Conservation (phyloP, 805 yeast genomes). For the Starmerella floris region DNA sequence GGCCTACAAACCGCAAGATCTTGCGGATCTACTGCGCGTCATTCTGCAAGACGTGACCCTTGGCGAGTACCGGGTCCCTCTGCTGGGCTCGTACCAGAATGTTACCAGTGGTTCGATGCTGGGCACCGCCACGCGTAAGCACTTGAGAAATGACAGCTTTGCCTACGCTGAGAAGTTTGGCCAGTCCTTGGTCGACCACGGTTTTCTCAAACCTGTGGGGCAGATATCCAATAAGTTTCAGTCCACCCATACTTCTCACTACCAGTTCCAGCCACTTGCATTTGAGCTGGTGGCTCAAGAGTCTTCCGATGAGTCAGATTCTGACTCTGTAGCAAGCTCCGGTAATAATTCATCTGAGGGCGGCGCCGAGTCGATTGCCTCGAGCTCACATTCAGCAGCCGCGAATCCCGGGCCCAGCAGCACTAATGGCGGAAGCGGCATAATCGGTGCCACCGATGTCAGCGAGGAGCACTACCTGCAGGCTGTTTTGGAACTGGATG, state of each 20-base stretch:
- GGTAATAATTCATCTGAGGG: not conserved
- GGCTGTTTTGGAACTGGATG: conserved; percentile 46
- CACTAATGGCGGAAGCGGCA: not conserved
- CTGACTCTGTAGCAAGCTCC: not conserved
- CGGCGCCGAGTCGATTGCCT: not conserved
- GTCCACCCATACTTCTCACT: conserved; percentile 53
- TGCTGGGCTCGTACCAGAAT: conserved; percentile 51
- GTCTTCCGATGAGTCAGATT: not conserved
- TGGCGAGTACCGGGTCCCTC: conserved; percentile 45
- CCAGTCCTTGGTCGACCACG: conserved; percentile 51
- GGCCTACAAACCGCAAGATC: conserved; percentile 27
- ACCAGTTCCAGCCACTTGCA: conserved; percentile 41
- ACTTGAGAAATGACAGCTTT: conserved; percentile 36
- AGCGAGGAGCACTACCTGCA: conserved; percentile 34
- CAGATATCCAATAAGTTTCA: conserved; percentile 38
- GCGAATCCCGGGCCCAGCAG: not conserved
- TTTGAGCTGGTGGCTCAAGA: conserved; percentile 9
- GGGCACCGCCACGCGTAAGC: conserved; percentile 44
- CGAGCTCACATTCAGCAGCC: not conserved
- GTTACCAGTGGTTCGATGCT: conserved; percentile 51
- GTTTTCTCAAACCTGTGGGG: conserved; percentile 51
- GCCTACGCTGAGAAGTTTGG: conserved; percentile 63
- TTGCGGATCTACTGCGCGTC: conserved; percentile 32
- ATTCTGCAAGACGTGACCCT: conserved; percentile 39
- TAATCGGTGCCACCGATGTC: conserved; percentile 8